Evolutionary conservation across 257 asterid genomes (phyloP).

Genomic region (Thymus quinquecostatus): DNA sequence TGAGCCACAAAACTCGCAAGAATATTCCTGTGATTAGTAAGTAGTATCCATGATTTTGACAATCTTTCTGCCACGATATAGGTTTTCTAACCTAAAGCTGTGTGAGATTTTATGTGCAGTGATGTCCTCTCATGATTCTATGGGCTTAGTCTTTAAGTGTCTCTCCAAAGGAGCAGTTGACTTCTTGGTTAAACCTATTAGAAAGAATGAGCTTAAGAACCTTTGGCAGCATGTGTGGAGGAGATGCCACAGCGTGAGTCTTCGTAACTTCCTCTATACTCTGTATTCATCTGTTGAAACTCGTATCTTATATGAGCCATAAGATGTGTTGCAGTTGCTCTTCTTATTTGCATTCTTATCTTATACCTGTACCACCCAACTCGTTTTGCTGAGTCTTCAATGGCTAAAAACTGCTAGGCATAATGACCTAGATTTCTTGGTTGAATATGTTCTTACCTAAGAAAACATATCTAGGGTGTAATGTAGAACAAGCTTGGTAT

Average conservation of each 20-base stretch:
- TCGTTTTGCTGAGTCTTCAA: conserved; percentile 17
- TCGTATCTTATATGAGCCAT: conserved; percentile 21
- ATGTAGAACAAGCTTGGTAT: background rate
- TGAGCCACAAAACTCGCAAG: conserved; percentile 82
- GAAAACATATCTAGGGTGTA: conserved; percentile 1
- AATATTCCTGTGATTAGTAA: conserved; percentile 87
- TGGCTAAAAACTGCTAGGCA: background rate
- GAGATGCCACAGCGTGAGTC: conserved; percentile 85
- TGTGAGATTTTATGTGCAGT: conserved; percentile 59
- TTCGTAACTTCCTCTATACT: conserved; percentile 7
- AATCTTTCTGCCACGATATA: conserved; percentile 20
- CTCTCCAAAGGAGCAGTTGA: conserved; percentile 96
- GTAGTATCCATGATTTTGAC: conserved; percentile 36
- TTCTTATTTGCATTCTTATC: conserved; percentile 1
- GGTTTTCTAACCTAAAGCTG: conserved; percentile 31
- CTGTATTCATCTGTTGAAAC: conserved; percentile 21
- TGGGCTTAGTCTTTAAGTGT: conserved; percentile 89
- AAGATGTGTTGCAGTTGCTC: conserved; percentile 13
- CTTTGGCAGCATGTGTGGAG: conserved; percentile 99
- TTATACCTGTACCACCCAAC: background rate
- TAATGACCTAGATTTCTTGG: background rate
- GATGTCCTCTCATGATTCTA: conserved; percentile 96
- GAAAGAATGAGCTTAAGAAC: conserved; percentile 93
- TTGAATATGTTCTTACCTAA: background rate
- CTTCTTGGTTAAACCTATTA: conserved; percentile 89